Evolutionary conservation across 1,139 yeast genomes (phyloP), one percentile per base, ranked within the genome.

Genomic region (Diutina sp.): DNA sequence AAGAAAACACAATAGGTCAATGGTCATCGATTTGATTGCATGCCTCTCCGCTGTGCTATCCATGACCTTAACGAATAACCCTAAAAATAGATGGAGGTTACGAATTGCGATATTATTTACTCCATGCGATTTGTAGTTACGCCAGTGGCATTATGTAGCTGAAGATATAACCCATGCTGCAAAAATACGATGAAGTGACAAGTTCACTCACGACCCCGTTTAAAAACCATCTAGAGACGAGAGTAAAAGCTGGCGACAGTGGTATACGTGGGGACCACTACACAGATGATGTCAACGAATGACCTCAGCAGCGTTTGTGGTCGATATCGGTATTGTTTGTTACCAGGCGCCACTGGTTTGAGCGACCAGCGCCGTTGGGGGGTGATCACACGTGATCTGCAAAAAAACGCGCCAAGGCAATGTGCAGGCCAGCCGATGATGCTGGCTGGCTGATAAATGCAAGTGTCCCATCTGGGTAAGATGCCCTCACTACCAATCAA

Each of bases 21-120:
- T 57, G 58, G 56, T 55, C 38, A 32, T 32, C 6, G 41, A 35
- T 35, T 12, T 35, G n/a, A 35, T n/a, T n/a, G 41, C 16, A 35
- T 9, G 41, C 41, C 41, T n/a, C 12, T 12, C 41, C 14, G 14
- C 41, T 5, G 14, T n/a, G n/a, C 41, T 11, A 35, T 8, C 41
- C 41, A n/a, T 21, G 25, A 21, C 25, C 25, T 21, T 21, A 21
- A 2, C 41, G 5, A 35, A 9, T 35, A 35, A 11, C 14, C 4
- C 41, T 35, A 35, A 11, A 11, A 35, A 11, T n/a, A 11, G 14
- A 35, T 8, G 35, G 35, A 11, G 35, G 3, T 32, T 32, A 32
- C 12, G 3, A 12, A 35, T 11, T n/a, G 41, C 41, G 41, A n/a
- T 35, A 35, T 35, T 35, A 35, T 35, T 35, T 35, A 12, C 41